phyloP scores from a whole-genome alignment of 805 yeast species.

The Candida ficus region DNA sequence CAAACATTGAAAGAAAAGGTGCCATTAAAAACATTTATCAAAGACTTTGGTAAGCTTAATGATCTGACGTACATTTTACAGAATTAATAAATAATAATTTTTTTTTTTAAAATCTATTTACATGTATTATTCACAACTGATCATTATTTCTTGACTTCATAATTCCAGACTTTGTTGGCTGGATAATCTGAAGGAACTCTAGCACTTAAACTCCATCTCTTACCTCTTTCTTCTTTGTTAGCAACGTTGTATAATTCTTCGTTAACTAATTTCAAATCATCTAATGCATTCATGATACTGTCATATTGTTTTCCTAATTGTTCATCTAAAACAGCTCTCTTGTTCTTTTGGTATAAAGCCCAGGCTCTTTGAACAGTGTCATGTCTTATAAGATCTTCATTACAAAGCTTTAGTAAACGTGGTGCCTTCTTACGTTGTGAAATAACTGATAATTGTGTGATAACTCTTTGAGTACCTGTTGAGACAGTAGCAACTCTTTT shows the following conservation, averaged over 20 bases:
- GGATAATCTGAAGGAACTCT: conserved; percentile 90
- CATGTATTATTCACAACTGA: too few relatives aligned
- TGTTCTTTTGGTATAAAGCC: conserved; percentile 54
- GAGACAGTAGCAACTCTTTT: conserved; percentile 31
- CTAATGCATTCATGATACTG: conserved; percentile 67
- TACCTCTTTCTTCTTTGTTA: conserved; percentile 45
- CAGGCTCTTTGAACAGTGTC: conserved; percentile 80
- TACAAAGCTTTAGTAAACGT: conserved; percentile 61
- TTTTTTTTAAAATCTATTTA: background rate
- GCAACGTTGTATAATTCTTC: conserved; percentile 61
- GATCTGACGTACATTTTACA: too few relatives aligned
- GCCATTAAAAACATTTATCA: conserved; percentile 19
- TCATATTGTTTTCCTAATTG: conserved; percentile 57
- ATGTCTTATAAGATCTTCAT: conserved; percentile 84
- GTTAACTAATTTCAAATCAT: conserved; percentile 48
- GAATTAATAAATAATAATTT: too few relatives aligned
- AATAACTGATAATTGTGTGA: conserved; percentile 65
- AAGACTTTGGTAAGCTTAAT: conserved; percentile 20
- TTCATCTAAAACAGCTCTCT: conserved; percentile 36
- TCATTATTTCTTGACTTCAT: conserved; percentile 31
- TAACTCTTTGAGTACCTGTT: conserved; percentile 43
- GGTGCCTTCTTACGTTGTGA: conserved; percentile 90
- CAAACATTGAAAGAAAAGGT: conserved; percentile 36
- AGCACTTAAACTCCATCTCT: conserved; percentile 75
- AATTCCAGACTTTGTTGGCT: conserved; percentile 74